These are phyloP conservation scores for Paragyromitra xinjiangensis DNA, from an alignment of 495 filamentous ascomycete species.

Conservation along the genomic window DNA sequence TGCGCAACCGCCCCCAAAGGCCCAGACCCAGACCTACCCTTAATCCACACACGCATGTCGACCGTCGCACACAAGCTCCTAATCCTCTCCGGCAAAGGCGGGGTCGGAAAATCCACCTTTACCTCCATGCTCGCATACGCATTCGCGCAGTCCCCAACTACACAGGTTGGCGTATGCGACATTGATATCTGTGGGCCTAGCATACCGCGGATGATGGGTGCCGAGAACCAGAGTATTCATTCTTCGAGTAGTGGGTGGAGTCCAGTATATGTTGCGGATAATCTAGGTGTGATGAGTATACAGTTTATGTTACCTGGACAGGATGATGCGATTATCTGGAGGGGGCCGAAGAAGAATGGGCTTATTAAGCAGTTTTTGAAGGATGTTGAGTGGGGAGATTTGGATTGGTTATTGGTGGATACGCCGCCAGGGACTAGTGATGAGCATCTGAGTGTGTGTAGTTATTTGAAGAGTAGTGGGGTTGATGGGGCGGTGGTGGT, in stretches of 20 bases:
- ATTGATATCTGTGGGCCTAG: constrained; percentile 94
- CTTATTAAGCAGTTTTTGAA: constrained; percentile 97
- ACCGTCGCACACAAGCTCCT: constrained; percentile 89
- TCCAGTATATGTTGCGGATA: constrained; percentile 92
- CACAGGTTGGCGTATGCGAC: constrained; percentile 90
- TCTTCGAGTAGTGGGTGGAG: constrained; percentile 75
- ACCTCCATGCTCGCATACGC: constrained; percentile 84
- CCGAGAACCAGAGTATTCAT: constrained; percentile 90
- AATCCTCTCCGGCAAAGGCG: constrained; percentile 90
- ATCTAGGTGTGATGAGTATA: constrained; percentile 91
- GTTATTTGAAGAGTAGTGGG: constrained; percentile 82
- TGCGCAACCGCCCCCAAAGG: constrained; percentile 95
- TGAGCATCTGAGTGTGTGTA: constrained; percentile 92
- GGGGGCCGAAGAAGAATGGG: constrained; percentile 97
- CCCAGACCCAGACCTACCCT: constrained; percentile 89
- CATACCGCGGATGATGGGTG: constrained; percentile 98
- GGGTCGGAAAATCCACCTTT: constrained; percentile 95
- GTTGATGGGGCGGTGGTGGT: constrained; percentile 93
- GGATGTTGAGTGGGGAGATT: constrained; percentile 95
- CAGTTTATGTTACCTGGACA: constrained; percentile 95
- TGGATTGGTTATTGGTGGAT: constrained; percentile 92
- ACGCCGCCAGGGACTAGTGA: constrained; percentile 95
- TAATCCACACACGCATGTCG: constrained; percentile 83
- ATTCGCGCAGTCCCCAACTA: constrained; percentile 78
- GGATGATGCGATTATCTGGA: constrained; percentile 95